Base-by-base conservation (phyloP, 2,329 filamentous ascomycete genomes). In the Fusarium sp. region DNA sequence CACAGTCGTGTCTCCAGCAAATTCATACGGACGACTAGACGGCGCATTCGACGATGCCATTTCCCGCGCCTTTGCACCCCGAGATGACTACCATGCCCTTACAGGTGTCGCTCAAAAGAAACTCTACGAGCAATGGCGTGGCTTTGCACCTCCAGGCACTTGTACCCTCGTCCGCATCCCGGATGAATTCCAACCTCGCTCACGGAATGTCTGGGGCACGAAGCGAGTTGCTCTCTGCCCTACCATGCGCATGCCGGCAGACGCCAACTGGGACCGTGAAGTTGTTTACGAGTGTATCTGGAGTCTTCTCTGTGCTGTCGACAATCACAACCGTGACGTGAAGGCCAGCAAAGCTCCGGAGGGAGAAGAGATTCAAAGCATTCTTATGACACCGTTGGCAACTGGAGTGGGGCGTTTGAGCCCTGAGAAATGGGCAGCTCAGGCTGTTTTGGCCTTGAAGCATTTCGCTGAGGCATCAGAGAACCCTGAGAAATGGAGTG, bases 11-110 rank as follows among this genome's bases (percentile, higher is more conserved):
- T 89, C 87, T 2, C 87, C 87, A 0, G 86, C 87, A 56, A 89
- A 89, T 77, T 88, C 86, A 6, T 89, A 88, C 75, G 87, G 83
- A 55, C 82, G 83, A 5, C 82, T 90, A 3, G 87, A 89, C 73
- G 87, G 88, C 46, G 85, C 82, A 67, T 89, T 88, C 70, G 87
- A 89, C 79, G 84, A 87, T 72, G 87, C 87, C 42, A 86, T 89
- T 62, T 88, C 86, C 0, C 80, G 82, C 44, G 81, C 82, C 17
- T 85, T 88, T 69, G 67, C 85, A 1, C 86, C 86, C 0, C 68
- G 69, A 5, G 75, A 83, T 27, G 81, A 85, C 61, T 89, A 88
- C 70, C 71, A 82, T 22, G 85, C 86, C 1, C 81, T 89, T 1
- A 89, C 87, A 0, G 76, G 79, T 8, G 83, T 81, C 8, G 85